Evolutionary conservation across 2,329 filamentous ascomycete species (phyloP).

Genomic region (Trichoderma arundinaceum): DNA sequence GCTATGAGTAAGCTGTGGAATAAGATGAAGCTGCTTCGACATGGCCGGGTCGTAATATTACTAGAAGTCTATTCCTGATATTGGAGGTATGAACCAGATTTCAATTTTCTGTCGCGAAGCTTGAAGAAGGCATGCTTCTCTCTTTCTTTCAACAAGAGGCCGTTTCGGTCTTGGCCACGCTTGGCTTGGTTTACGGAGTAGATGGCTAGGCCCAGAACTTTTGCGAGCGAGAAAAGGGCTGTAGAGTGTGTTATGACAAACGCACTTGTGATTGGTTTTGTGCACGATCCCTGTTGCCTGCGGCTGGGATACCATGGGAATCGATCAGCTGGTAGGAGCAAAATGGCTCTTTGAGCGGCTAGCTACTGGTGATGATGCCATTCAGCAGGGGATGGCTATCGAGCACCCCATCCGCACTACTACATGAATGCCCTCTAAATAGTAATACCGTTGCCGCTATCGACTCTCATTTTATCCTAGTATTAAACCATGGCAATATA

Average conservation of each 20-base stretch:
- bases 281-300: not conserved
- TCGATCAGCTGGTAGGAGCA: slow-evolving; percentile 9
- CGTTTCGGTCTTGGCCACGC: no score
- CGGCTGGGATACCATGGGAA: not conserved
- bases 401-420: no score
- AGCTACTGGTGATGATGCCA: not conserved
- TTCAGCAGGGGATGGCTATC: not conserved
- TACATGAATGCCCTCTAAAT: no score
- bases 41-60: no score
- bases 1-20: no score
- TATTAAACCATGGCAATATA: no score
- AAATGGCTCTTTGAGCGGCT: not conserved
- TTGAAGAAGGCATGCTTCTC: not conserved
- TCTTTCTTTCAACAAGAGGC: no score
- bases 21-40: no score
- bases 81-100: not conserved
- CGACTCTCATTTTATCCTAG: no score
- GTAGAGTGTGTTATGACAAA: not conserved
- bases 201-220: not conserved
- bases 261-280: not conserved
- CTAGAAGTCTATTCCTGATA: no score
- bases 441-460: no score
- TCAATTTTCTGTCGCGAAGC: no score
- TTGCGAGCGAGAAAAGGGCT: not conserved
- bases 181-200: not conserved